phyloP scores from a whole-genome alignment of 2,329 filamentous ascomycete genomes.

The Dactylellina leptospora region DNA sequence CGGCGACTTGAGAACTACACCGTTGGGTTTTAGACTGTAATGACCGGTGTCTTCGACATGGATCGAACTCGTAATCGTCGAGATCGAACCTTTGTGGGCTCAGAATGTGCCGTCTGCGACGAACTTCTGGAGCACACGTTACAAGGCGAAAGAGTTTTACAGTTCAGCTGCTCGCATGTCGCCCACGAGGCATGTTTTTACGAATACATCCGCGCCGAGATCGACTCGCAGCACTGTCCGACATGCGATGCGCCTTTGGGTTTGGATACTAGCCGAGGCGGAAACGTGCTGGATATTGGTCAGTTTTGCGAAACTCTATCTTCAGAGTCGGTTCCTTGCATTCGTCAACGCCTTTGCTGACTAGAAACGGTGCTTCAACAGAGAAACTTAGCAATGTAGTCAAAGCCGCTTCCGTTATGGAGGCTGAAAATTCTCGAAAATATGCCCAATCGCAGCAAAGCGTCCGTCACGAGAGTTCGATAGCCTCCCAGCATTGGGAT shows the following conservation, averaged over 20 bases:
- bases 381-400: constrained; percentile 96
- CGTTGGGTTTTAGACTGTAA: constrained; percentile 58
- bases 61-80: constrained; percentile 81
- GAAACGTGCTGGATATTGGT: constrained; percentile 93
- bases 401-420: constrained; percentile 73
- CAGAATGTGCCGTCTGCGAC: constrained; percentile 94
- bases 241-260: constrained; percentile 91
- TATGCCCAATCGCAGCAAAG: constrained; percentile 48
- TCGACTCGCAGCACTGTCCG: constrained; percentile 92
- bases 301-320: constrained; percentile 60
- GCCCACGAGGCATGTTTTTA: constrained; percentile 99
- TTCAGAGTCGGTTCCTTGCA: constrained; percentile 16
- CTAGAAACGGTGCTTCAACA: constrained; percentile 61
- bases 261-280: constrained; percentile 88
- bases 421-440: constrained; percentile 43
- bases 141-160: constrained; percentile 89
- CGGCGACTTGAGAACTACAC: constrained; percentile 39
- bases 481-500: constrained; percentile 38
- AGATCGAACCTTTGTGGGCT: constrained; percentile 94
- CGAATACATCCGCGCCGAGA: constrained; percentile 95
- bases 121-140: constrained; percentile 95
- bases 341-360: constrained; percentile 37
- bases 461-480: constrained; percentile 38
- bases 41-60: constrained; percentile 74
- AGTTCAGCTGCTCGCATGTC: constrained; percentile 96